Evolutionary conservation across 1,139 yeast species (phyloP), one percentile per base, ranked within the genome.

Genomic region (Lodderomyces oxycetoniae): DNA sequence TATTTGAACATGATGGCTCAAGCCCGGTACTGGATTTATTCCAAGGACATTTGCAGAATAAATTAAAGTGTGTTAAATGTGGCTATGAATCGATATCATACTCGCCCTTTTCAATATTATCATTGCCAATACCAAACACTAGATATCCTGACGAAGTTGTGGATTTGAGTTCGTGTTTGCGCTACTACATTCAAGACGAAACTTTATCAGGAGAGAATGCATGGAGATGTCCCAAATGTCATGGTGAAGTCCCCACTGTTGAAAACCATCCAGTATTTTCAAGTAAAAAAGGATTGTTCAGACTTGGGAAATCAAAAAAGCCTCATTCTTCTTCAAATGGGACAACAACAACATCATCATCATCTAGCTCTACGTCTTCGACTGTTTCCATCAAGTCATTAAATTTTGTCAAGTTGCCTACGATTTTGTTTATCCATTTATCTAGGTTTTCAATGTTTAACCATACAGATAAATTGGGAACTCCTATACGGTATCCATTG

Each of bases 201-300:
- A 55, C 78, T 1, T 57, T 83, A 34, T 70, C 75, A 8, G 87
- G 84, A 12, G 88, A 81, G 20, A 80, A 83, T 54, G 82, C 85
- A 6, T 83, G 93, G 93, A 68, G 74, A 41, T 83, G 93, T 58
- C 86, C 91, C 2, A 69, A 70, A 36, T 83, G 93, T 59, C 64
- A 71, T 29, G 61, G 64, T 30, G 53, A 39, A 27, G 40, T 43
- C 12, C 48, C 44, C n/a, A 51, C 51, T 2, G 49, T 63, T 24
- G 70, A 64, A 34, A 49, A 49, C 33, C 69, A 64, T 44, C 70
- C 70, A 14, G 67, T 68, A 13, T 59, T 67, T 47, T 50, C 58
- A 13, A 48, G 46, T 17, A 52, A 52, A 34, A 59, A 52, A 42
- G 68, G 71, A 1, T 53, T 66, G 7, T 65, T 66, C 43, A 55